Evolutionary conservation across 805 yeast genomes (phyloP).

Genomic region (Suhomyces faveliae): DNA sequence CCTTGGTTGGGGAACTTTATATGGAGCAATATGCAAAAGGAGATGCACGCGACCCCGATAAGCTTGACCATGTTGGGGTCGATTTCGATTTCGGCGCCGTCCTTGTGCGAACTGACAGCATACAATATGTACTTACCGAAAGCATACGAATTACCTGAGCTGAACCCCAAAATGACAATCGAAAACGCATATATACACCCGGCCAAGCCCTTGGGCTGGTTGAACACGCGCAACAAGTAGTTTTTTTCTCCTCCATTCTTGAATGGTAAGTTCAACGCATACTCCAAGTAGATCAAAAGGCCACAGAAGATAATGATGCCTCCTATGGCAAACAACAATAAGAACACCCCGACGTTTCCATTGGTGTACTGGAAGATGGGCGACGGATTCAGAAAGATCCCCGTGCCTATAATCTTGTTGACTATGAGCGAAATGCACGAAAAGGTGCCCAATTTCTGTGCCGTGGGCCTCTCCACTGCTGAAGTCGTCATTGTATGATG

Average conservation of each 20-base stretch:
- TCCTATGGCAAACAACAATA: slow-evolving; percentile 34
- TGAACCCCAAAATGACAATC: slow-evolving; percentile 57
- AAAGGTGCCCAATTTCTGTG: slow-evolving; percentile 22
- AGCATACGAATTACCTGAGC: slow-evolving; percentile 63
- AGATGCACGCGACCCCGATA: slow-evolving; percentile 49
- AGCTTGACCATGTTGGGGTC: slow-evolving; percentile 33
- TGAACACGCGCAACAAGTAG: slow-evolving; percentile 36
- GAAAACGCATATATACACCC: slow-evolving; percentile 48
- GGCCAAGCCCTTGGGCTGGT: slow-evolving; percentile 30
- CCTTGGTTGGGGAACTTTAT: slow-evolving; percentile 49
- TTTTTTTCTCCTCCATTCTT: slow-evolving; percentile 44
- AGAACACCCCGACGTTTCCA: slow-evolving; percentile 38
- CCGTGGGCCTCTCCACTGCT: neutral
- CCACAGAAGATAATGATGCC: slow-evolving; percentile 40
- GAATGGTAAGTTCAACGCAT: slow-evolving; percentile 40
- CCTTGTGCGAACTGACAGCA: slow-evolving; percentile 28
- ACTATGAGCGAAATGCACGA: slow-evolving; percentile 41
- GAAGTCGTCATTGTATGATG: neutral
- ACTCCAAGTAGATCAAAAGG: slow-evolving; percentile 40
- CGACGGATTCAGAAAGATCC: slow-evolving; percentile 42
- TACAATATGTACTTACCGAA: slow-evolving; percentile 58
- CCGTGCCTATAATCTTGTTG: slow-evolving; percentile 46
- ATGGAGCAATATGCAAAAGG: slow-evolving; percentile 49
- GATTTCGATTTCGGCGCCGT: slow-evolving; percentile 17
- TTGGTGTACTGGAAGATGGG: slow-evolving; percentile 38